Evolutionary conservation across 2,329 filamentous ascomycete genomes (phyloP).

Genomic region (Talaromyces atroroseus): DNA sequence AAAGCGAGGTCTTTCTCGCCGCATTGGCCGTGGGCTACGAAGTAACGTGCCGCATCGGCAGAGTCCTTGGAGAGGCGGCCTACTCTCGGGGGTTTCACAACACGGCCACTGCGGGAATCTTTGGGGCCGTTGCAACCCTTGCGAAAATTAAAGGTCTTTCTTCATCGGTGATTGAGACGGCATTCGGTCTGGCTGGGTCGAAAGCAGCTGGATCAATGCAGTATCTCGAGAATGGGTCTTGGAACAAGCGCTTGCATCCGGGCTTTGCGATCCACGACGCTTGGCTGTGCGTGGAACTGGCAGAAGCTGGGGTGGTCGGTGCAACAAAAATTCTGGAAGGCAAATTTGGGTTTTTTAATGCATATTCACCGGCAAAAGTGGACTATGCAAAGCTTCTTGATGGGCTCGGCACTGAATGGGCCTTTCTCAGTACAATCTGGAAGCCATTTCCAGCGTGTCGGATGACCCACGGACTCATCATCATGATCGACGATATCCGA

Average conservation of each 20-base stretch:
- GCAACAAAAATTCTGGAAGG: background rate
- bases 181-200: slow-evolving; percentile 33
- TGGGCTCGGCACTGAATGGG: background rate
- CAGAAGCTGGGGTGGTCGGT: slow-evolving; percentile 28
- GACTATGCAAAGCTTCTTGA: background rate
- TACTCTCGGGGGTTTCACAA: slow-evolving; percentile 36
- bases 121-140: slow-evolving; percentile 31
- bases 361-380: background rate
- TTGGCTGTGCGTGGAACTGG: slow-evolving; percentile 30
- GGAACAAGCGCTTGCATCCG: slow-evolving; percentile 36
- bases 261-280: slow-evolving; percentile 37
- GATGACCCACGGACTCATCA: background rate
- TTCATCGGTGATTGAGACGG: slow-evolving; percentile 22
- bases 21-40: slow-evolving; percentile 33
- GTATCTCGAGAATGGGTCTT: slow-evolving; percentile 34
- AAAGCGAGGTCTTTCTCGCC: slow-evolving; percentile 23
- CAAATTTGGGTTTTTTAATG: background rate
- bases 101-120: slow-evolving; percentile 33
- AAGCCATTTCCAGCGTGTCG: slow-evolving; percentile 1
- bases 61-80: slow-evolving; percentile 29
- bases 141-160: slow-evolving; percentile 24
- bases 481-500: background rate
- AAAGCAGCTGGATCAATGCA: slow-evolving; percentile 37
- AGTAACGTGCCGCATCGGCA: slow-evolving; percentile 24
- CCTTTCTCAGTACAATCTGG: background rate